Base-by-base conservation (phyloP, 2,329 filamentous ascomycete species). In the Beauveria australis region DNA sequence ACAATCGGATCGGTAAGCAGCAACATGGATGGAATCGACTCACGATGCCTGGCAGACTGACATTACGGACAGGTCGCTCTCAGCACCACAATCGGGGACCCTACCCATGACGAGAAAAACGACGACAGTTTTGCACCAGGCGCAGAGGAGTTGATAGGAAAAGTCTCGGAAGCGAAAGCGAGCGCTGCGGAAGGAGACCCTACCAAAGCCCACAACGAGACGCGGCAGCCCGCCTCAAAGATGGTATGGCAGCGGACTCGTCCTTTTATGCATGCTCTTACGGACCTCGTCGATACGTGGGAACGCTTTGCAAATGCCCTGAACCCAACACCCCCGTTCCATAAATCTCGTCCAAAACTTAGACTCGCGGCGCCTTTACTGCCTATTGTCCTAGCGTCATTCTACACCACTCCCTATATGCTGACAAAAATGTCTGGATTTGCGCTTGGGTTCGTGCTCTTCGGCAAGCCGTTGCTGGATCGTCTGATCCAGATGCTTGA, bases 221-320 rank as follows among this genome's bases (percentile, higher is more conserved):
- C 88, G 3, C 91, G 90, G 68, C 80, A 87, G 14, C 89, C 89
- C 1, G 87, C 93, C 74, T 87, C 89, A 64, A 84, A 84, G 5
- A 85, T 86, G 0, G 88, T 94, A 68, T 92, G 90, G 88, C 82
- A 81, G 12, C 87, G 89, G 71, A 89, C 90, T 72, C 79, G 88
- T 46, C 87, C 88, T 0, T 73, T 87, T 9, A 93, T 94, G 89
- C 80, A 79, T 59, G 69, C 72, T 0, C 68, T 84, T 5, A 74
- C 78, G 0, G 78, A 79, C 54, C 61, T 74, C 24, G 69, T 73
- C 18, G 81, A 84, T 63, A 81, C 77, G 0, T 83, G 77, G 74
- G 80, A 82, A 61, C 69, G 79, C 3, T 73, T 82, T 51, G 77
- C 71, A 18, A 81, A 82, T 63, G 84, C 84, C 0, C 69, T 89